Evolutionary conservation across 208 protist genomes (phyloP).

Genomic region (Crithidia thermophila): DNA sequence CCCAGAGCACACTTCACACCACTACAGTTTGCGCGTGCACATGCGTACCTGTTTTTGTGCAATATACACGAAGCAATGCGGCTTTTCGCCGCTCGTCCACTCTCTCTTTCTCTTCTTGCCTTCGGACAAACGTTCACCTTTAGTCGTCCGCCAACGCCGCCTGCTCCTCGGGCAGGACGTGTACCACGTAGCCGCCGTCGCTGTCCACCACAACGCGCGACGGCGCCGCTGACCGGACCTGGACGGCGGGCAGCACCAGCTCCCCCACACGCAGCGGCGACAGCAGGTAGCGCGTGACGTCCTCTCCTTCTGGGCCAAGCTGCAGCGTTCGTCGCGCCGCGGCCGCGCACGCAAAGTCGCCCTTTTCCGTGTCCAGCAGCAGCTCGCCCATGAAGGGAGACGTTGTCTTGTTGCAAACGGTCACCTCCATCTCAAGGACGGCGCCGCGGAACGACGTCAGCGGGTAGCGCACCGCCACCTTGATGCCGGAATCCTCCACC

Average conservation of each 20-base stretch:
- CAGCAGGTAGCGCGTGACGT: constrained; percentile 17
- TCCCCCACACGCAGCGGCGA: constrained; percentile 31
- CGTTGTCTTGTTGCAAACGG: constrained; percentile 37
- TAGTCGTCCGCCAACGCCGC: not conserved
- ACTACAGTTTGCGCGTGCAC: too few relatives aligned
- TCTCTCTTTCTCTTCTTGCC: too few relatives aligned
- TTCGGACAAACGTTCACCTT: not conserved
- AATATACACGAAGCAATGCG: too few relatives aligned
- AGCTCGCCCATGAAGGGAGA: constrained; percentile 46
- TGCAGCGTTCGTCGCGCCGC: constrained; percentile 46
- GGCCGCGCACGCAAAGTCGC: constrained; percentile 38
- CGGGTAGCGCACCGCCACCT: constrained; percentile 41
- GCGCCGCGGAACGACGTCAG: constrained; percentile 31
- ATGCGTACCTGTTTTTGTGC: too few relatives aligned
- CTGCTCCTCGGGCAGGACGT: constrained; percentile 32
- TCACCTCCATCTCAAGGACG: constrained; percentile 41
- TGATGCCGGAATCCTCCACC: constrained; percentile 39
- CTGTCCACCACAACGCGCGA: constrained; percentile 20
- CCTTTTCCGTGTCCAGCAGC: constrained; percentile 26
- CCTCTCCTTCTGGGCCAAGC: constrained; percentile 19
- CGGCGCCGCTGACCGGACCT: constrained; percentile 17
- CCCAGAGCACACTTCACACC: too few relatives aligned
- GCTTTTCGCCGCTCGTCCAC: too few relatives aligned
- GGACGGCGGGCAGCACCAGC: constrained; percentile 18
- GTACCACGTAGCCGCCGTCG: constrained; percentile 36